Percentiles rank a stretch among this genome's conserved stretches.
Evolutionary conservation across 83 land plant species (phyloP).

Genomic region (Diphasiastrum complanatum): DNA sequence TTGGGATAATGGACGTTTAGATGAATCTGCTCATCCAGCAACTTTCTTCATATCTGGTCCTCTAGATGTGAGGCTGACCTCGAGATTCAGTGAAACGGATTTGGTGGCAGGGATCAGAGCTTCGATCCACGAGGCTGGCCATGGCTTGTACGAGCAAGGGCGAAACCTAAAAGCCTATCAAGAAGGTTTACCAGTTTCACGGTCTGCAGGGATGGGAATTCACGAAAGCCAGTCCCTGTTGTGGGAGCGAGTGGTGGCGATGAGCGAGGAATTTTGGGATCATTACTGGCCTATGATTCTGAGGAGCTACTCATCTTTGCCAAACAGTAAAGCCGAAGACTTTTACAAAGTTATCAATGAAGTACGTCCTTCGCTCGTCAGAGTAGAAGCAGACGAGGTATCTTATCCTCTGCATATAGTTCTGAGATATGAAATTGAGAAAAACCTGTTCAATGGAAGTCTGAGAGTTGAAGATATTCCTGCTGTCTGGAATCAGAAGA

Average conservation of each 20-base stretch:
- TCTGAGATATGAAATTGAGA: conserved; percentile 19
- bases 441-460: not conserved
- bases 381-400: conserved; percentile 17
- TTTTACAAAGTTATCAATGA: conserved; percentile 12
- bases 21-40: conserved; percentile 16
- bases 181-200: conserved; percentile 9
- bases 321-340: not conserved
- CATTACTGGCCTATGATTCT: conserved; percentile 12
- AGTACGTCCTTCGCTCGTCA: conserved; percentile 8
- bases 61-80: conserved; percentile 12
- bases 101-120: not conserved
- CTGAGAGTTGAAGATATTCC: conserved; percentile 3
- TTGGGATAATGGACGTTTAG: conserved; percentile 9
- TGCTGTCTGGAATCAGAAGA: conserved; percentile 11
- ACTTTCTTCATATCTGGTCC: conserved; percentile 8
- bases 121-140: conserved; percentile 9
- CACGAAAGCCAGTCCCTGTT: conserved; percentile 19
- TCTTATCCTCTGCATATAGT: conserved; percentile 15
- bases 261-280: conserved; percentile 14
- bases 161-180: conserved; percentile 7
- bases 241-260: conserved; percentile 15
- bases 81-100: conserved; percentile 17
- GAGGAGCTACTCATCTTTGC: not conserved
- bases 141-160: conserved; percentile 19
- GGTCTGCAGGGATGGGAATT: conserved; percentile 10